A percentile compares a stretch with the other conserved stretches of the same genome.
Conservation (phyloP, 371 early-diverging fungal species). For the Racocetra persica region DNA sequence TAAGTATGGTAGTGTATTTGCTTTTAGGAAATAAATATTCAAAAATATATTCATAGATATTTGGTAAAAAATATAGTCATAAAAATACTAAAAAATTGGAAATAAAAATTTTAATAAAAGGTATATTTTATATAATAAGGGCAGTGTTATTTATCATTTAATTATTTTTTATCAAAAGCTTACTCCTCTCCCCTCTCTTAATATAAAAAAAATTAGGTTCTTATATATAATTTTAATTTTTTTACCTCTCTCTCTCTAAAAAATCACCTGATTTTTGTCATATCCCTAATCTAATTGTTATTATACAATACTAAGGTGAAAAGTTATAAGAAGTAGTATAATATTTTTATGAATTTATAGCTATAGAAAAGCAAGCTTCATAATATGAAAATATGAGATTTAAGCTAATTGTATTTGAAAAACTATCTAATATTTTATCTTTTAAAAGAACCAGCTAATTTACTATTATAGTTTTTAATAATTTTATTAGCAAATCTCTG, state of each 20-base stretch:
- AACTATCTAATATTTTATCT: not conserved
- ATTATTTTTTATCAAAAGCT: too few species aligned
- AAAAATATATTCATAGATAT: slow-evolving; percentile 6
- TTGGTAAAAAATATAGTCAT: not conserved
- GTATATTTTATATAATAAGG: too few species aligned
- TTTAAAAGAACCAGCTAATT: slow-evolving; percentile 11
- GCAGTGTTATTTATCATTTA: too few species aligned
- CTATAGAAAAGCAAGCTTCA: too few species aligned
- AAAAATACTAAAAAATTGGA: not conserved
- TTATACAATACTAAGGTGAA: too few species aligned
- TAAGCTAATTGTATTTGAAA: not conserved
- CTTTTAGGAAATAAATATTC: slow-evolving; percentile 1
- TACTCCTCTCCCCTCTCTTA: too few species aligned
- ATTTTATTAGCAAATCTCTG: not conserved
- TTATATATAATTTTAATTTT: too few species aligned
- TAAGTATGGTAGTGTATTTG: slow-evolving; percentile 1
- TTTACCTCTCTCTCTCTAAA: too few species aligned
- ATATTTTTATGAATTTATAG: too few species aligned
- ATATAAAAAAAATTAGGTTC: too few species aligned
- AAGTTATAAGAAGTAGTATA: too few species aligned
- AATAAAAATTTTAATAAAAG: not conserved
- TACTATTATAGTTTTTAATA: slow-evolving; percentile 20
- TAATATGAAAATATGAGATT: not conserved
- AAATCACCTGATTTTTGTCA: too few species aligned
- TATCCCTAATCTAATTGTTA: slow-evolving; percentile 27